phyloP scores from a whole-genome alignment of 2,329 filamentous ascomycete genomes.

The Penicillium sp. region DNA sequence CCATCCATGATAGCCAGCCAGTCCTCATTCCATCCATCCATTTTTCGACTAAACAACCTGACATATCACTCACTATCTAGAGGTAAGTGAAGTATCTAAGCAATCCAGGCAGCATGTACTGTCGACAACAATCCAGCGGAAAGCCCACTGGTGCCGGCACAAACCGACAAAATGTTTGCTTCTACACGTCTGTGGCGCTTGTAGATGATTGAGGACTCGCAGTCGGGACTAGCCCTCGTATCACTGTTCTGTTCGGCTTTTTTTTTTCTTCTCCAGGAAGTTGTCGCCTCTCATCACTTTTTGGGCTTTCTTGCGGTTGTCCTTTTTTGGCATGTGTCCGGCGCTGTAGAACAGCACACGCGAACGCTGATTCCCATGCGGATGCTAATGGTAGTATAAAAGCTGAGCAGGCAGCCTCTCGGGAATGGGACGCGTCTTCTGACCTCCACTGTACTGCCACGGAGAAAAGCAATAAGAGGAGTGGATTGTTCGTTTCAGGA shows the following conservation, averaged over 20 bases:
- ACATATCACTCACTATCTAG: too few relatives aligned
- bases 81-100: background rate
- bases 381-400: constrained; percentile 13
- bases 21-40: background rate
- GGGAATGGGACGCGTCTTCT: background rate
- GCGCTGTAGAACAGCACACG: too few relatives aligned
- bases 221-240: background rate
- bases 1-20: background rate
- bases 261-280: background rate
- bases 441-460: background rate
- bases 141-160: background rate
- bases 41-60: background rate
- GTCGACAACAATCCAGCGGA: background rate
- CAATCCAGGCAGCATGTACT: background rate
- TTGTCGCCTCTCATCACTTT: background rate
- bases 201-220: constrained; percentile 3
- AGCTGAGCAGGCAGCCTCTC: constrained; percentile 7
- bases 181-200: constrained; percentile 7
- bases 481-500: background rate
- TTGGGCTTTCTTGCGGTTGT: background rate
- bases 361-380: background rate
- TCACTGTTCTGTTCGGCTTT: background rate
- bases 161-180: background rate
- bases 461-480: background rate
- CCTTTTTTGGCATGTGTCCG: background rate